Evolutionary conservation across 2,329 filamentous ascomycete genomes (phyloP).

Genomic region (Pezicula carpinea): DNA sequence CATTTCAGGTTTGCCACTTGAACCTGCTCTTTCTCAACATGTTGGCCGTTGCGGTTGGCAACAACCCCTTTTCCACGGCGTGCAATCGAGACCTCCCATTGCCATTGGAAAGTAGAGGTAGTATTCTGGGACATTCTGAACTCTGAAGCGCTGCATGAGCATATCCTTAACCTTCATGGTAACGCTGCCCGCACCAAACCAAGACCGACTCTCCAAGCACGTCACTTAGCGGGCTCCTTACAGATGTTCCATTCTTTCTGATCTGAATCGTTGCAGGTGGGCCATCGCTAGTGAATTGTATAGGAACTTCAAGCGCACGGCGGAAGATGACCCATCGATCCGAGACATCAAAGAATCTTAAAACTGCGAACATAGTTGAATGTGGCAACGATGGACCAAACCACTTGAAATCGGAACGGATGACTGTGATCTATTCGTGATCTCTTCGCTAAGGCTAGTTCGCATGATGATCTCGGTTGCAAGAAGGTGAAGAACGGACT

Average conservation of each 20-base stretch:
- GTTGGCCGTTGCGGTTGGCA: constrained; percentile 34
- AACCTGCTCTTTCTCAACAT: constrained; percentile 31
- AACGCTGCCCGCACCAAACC: constrained; percentile 36
- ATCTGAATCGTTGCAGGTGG: constrained; percentile 36
- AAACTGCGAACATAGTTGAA: constrained; percentile 49
- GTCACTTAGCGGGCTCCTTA: constrained; percentile 54
- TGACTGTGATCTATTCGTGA: constrained; percentile 48
- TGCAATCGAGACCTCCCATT: constrained; percentile 34
- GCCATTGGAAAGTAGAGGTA: constrained; percentile 34
- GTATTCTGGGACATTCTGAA: constrained; percentile 31
- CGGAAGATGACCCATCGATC: constrained; percentile 54
- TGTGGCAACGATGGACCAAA: constrained; percentile 56
- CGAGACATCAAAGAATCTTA: constrained; percentile 56
- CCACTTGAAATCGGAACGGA: constrained; percentile 54
- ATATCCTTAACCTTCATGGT: constrained; percentile 42
- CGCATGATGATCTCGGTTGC: constrained; percentile 49
- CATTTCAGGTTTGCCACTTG: constrained; percentile 30
- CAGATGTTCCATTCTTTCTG: constrained; percentile 53
- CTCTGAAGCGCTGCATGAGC: constrained; percentile 44
- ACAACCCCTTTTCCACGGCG: constrained; percentile 33
- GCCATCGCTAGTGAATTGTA: constrained; percentile 52
- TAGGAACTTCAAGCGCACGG: constrained; percentile 52
- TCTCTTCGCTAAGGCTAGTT: constrained; percentile 39
- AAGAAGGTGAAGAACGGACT: constrained; percentile 50
- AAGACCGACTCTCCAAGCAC: constrained; percentile 55